Base-by-base conservation (phyloP, 257 asterid genomes). In the Haberlea rhodopensis region DNA sequence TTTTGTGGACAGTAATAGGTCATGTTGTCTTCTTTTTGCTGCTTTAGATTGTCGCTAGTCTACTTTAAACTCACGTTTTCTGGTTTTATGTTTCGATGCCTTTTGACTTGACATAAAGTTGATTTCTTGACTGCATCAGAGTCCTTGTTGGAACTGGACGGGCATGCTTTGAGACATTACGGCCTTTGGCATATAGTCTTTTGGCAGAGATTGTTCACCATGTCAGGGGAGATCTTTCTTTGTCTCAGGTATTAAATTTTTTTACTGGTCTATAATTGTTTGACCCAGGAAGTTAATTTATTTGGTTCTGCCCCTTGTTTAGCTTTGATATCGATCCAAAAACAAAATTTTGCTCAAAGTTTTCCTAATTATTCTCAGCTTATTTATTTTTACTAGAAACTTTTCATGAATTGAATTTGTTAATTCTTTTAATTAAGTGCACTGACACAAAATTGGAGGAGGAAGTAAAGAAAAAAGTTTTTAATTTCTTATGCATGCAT, bases 141-240 rank as follows among this genome's bases (percentile, higher is more conserved):
- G 99, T 94, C 70, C 99, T 94, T 74, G 96, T 94, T 79, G 99
- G 99, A 75, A 85, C 90, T 66, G 99, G 99, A 40, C 81, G 95
- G 70, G 99, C 99, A 56, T 94, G 99, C 86, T 94, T 85, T 62
- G 99, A 94, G 86, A 84, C 95, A 65, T 81, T 94, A 81, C 85
- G 99, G 75, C 99, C 99, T 46, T 81, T 94, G 82, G 99, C 99
- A 13, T 94, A 94, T 80, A 94, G 99, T 82, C 91, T 94, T 74
- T 77, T 94, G 82, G 99, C 99, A 53, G 99, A 94, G 85, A 87
- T 94, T 63, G 97, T 90, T 78, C 99, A 94, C 78, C 97, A 90
- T 79, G 96, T 94, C 71, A 81, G 97, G 74, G 96, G 84, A 69
- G 97, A 87, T 75, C 96, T 94, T 73, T 84, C 97, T 55, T 78